Percentiles rank a stretch among this genome's conserved stretches.
These are phyloP conservation scores for Moesziomyces globuligerus DNA, from an alignment of 1,284 basidiomycete species.

Conservation along the genomic window DNA sequence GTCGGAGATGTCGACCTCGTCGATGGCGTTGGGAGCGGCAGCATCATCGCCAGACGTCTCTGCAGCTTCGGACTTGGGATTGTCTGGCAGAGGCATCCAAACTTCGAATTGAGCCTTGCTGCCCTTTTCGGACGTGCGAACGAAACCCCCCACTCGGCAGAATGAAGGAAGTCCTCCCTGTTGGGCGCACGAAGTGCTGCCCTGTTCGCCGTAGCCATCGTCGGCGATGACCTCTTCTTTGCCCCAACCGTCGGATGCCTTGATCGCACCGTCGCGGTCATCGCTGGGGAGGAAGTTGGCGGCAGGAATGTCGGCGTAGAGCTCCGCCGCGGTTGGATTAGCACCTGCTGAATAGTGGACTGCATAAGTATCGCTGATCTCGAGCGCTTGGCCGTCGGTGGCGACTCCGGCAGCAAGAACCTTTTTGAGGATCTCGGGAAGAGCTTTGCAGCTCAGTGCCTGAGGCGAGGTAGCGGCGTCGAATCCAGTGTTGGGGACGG, in stretches of 20 bases:
- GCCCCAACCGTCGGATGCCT: conserved; percentile 24
- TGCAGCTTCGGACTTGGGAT: not conserved
- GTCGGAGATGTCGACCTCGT: not conserved
- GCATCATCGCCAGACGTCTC: not conserved
- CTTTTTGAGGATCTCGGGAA: conserved; percentile 16
- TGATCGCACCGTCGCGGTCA: conserved; percentile 24
- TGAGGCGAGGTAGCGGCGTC: not conserved
- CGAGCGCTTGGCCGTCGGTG: conserved; percentile 6
- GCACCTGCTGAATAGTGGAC: conserved; percentile 26
- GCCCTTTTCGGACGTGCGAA: conserved; percentile 17
- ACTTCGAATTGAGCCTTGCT: conserved; percentile 41
- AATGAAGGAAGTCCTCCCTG: conserved; percentile 46
- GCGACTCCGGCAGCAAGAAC: conserved; percentile 12
- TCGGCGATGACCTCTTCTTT: conserved; percentile 26
- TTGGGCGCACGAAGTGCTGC: not conserved
- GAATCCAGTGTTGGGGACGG: not conserved
- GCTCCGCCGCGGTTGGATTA: conserved; percentile 29
- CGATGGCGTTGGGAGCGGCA: not conserved
- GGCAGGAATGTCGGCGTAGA: conserved; percentile 28
- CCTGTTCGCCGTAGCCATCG: conserved; percentile 36
- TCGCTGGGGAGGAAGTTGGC: conserved; percentile 21
- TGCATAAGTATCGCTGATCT: conserved; percentile 9
- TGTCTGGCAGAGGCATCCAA: conserved; percentile 41
- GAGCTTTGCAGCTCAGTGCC: conserved; percentile 18
- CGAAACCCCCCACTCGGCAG: conserved; percentile 46